Percentiles rank a stretch among this genome's conserved stretches.
Evolutionary conservation across 2,329 filamentous ascomycete genomes (phyloP).

Genomic region (Sclerotinia subarctica): DNA sequence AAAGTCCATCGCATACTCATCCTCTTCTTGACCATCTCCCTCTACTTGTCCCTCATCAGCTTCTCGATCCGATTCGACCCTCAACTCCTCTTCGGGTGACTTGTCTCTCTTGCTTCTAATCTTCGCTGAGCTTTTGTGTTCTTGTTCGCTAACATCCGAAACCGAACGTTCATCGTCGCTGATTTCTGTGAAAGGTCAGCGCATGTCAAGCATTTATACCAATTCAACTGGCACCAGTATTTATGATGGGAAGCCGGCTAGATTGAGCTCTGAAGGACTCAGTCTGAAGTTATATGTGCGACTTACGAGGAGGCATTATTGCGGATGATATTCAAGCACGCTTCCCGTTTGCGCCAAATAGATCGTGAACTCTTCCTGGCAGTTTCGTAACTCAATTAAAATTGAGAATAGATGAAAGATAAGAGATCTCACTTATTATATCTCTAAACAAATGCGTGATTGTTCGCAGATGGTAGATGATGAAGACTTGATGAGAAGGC

Average conservation of each 20-base stretch:
- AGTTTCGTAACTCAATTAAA: not conserved
- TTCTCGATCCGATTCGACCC: constrained; percentile 35
- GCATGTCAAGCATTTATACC: constrained; percentile 21
- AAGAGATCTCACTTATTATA: not conserved
- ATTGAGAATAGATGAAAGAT: not conserved
- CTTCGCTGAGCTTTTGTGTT: not conserved
- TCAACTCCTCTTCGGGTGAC: constrained; percentile 27
- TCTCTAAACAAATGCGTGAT: not conserved
- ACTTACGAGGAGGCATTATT: constrained; percentile 39
- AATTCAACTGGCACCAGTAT: constrained; percentile 3
- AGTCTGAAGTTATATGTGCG: not conserved
- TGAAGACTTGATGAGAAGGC: not conserved
- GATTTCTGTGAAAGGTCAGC: constrained; percentile 34
- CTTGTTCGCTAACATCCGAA: constrained; percentile 37
- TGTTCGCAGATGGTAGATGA: not conserved
- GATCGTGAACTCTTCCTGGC: not conserved
- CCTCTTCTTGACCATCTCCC: constrained; percentile 42
- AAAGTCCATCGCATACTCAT: constrained; percentile 41
- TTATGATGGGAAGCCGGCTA: not conserved
- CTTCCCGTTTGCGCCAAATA: not conserved
- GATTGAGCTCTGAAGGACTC: not conserved
- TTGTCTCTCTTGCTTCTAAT: constrained; percentile 26
- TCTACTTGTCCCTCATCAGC: constrained; percentile 41
- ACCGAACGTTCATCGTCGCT: constrained; percentile 38
- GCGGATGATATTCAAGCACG: not conserved